Evolutionary conservation across 1,284 basidiomycete genomes (phyloP).

Genomic region (Marasmius sp.): DNA sequence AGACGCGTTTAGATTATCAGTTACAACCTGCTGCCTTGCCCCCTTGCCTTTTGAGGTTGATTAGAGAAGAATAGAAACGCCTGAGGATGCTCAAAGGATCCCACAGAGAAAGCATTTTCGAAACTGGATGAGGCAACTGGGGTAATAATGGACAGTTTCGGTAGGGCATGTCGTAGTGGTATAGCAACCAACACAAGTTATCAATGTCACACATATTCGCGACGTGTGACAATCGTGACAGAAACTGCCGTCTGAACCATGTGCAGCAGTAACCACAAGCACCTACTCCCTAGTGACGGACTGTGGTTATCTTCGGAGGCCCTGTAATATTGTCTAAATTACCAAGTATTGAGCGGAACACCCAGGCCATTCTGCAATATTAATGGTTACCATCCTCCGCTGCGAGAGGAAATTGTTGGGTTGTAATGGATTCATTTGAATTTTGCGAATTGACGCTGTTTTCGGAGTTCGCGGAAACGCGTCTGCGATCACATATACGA

Average conservation of each 20-base stretch:
- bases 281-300: neutral
- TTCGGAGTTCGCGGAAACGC: too few relatives aligned
- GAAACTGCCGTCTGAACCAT: neutral
- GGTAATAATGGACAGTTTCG: neutral
- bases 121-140: neutral
- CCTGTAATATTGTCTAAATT: neutral
- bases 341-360: neutral
- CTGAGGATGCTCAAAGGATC: neutral
- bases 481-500: too few relatives aligned
- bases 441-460: too few relatives aligned
- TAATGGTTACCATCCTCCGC: neutral
- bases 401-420: neutral
- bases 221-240: neutral
- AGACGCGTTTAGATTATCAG: neutral
- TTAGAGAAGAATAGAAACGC: neutral
- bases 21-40: neutral
- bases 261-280: neutral
- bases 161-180: neutral
- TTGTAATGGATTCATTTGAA: too few relatives aligned
- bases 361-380: neutral
- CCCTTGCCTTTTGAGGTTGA: neutral
- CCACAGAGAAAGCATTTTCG: neutral
- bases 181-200: neutral
- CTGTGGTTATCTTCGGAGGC: neutral
- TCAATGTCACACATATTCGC: neutral